These are phyloP conservation scores for Geotrichum reessii DNA, from an alignment of 1,139 yeast species.

Conservation along the genomic window DNA sequence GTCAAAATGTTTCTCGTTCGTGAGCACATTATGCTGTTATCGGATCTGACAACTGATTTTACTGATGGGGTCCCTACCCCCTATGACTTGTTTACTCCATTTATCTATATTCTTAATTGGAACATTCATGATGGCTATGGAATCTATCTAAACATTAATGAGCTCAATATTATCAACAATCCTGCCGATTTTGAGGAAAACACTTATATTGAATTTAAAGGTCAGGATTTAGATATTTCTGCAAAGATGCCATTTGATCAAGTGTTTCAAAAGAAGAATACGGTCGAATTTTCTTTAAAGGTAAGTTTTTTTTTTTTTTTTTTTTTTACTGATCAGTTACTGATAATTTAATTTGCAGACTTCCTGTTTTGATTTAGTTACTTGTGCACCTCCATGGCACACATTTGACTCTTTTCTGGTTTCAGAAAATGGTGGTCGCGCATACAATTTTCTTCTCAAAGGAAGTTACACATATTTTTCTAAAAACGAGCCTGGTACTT, in stretches of 20 bases:
- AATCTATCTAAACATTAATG: slow-evolving; percentile 73
- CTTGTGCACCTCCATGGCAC: slow-evolving; percentile 90
- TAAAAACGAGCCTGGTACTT: slow-evolving; percentile 55
- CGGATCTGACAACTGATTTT: slow-evolving; percentile 74
- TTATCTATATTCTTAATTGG: slow-evolving; percentile 60
- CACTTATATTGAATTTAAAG: slow-evolving; percentile 66
- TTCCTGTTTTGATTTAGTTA: slow-evolving; percentile 53
- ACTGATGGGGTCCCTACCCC: slow-evolving; percentile 63
- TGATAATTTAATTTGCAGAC: slow-evolving; percentile 37
- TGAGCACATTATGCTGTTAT: slow-evolving; percentile 72
- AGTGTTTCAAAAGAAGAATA: slow-evolving; percentile 52
- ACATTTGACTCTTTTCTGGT: slow-evolving; percentile 68
- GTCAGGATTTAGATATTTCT: slow-evolving; percentile 49
- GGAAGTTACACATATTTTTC: slow-evolving; percentile 65
- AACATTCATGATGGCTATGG: slow-evolving; percentile 47
- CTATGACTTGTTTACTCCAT: slow-evolving; percentile 72
- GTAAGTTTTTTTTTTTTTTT: slow-evolving; percentile 18
- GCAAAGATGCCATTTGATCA: slow-evolving; percentile 57
- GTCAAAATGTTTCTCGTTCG: slow-evolving; percentile 64
- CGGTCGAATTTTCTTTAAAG: slow-evolving; percentile 47
- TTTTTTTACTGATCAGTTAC: not conserved
- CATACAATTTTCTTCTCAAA: slow-evolving; percentile 52
- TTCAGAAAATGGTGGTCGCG: slow-evolving; percentile 58
- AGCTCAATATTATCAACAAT: slow-evolving; percentile 78
- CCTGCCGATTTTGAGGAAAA: slow-evolving; percentile 81